Base-by-base conservation (phyloP, 2,329 filamentous ascomycete genomes). In the Ceratocystis papillata region DNA sequence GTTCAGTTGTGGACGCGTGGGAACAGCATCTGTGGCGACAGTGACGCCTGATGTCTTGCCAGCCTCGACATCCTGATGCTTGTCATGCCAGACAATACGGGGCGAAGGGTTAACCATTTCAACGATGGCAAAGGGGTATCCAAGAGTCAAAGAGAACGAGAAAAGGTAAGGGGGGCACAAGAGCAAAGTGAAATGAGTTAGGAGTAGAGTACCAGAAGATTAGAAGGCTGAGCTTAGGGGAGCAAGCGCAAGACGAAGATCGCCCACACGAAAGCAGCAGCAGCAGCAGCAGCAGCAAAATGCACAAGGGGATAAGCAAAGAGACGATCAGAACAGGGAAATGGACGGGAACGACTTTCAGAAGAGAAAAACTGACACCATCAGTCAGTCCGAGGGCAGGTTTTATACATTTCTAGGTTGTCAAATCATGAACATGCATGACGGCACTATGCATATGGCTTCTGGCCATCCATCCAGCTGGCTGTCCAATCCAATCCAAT, bases 221-320 rank as follows among this genome's bases (percentile, higher is more conserved):
- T 28, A 20, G 1, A 48, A 68, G 41, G 61, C 15, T 48, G 12
- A 63, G 50, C 66, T 61, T 33, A 62, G 48, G 33, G n/a, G 33
- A 57, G 63, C 62, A 67, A 55, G 62, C 57, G 66, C 66, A 63
- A 67, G 66, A 67, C 66, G 62, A 62, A 37, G 64, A 44, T 45
- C 66, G 66, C 53, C 66, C 46, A 65, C 37, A 62, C 66, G 66
- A 62, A 44, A 62, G 48, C 33, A 65, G 30, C 53, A 67, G 45
- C 64, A 60, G 62, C n/a, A 41, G n/a, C 22, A 22, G 44, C 48
- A 64, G 62, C 30, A 64, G 37, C 37, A 41, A 41, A 41, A 41
- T 12, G 37, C 37, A 8, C 12, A 28, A 67, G 22, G n/a, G 55
- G 17, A 41, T 28, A 45, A 41, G 28, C 53, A 41, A 37, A 62